These are phyloP conservation scores for Trichoderma sp. DNA, from an alignment of 2,329 filamentous ascomycete species.

Conservation along the genomic window DNA sequence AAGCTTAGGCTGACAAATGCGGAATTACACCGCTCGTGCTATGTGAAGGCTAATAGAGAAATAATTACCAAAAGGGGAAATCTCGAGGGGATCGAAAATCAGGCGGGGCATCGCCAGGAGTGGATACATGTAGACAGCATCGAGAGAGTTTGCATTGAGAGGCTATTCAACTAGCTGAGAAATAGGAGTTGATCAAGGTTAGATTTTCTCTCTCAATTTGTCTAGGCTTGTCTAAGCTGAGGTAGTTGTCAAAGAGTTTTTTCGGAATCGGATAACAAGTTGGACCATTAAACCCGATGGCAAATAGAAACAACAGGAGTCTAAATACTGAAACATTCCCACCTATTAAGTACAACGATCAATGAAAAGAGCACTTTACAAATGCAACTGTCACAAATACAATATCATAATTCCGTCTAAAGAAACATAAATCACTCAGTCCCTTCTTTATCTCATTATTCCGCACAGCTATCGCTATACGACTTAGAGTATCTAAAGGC, in stretches of 20 bases:
- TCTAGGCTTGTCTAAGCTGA: neutral
- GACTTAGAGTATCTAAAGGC: accelerated
- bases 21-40: neutral
- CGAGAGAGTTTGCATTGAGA: neutral
- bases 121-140: neutral
- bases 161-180: neutral
- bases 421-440: neutral
- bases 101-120: neutral
- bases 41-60: neutral
- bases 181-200: neutral
- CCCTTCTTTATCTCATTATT: neutral
- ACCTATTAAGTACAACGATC: neutral
- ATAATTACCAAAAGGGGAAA: neutral
- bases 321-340: neutral
- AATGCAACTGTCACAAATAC: neutral
- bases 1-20: conserved; percentile 1
- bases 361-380: neutral
- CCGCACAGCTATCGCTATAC: neutral
- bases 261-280: neutral
- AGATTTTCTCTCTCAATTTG: neutral
- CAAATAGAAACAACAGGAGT: neutral
- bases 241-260: neutral
- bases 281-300: neutral
- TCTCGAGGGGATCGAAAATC: neutral
- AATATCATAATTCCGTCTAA: neutral